These are phyloP conservation scores for Stephanodiscus triporus DNA, from an alignment of 108 stramenopile species.

Conservation along the genomic window DNA sequence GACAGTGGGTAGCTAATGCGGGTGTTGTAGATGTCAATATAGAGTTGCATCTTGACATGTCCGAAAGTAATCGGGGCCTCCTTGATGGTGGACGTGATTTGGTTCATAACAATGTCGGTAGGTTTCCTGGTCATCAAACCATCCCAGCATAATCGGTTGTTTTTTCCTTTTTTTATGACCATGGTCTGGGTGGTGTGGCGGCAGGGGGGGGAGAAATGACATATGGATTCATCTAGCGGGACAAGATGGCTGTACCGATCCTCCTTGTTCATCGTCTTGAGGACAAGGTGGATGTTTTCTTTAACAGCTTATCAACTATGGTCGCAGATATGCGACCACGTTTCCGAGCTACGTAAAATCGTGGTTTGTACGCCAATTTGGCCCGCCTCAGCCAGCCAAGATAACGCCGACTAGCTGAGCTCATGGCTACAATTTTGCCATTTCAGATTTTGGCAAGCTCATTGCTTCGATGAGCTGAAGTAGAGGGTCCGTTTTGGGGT, in stretches of 20 bases:
- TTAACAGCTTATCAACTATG: no score
- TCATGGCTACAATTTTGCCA: no score
- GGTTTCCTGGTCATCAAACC: neutral
- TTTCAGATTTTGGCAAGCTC: no score
- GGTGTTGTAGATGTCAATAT: neutral
- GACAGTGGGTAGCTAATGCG: slow-evolving; percentile 1
- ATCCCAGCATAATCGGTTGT: neutral
- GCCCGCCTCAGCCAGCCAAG: no score
- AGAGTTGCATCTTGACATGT: neutral
- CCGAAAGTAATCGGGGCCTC: slow-evolving; percentile 2
- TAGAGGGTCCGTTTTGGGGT: no score
- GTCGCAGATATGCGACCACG: no score
- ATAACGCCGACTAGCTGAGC: no score
- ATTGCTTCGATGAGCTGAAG: no score
- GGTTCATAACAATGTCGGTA: neutral
- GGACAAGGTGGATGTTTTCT: neutral
- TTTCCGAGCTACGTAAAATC: no score
- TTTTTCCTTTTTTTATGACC: neutral
- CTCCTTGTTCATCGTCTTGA: slow-evolving; percentile 2
- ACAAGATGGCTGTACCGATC: slow-evolving; percentile 5
- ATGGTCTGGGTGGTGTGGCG: slow-evolving; percentile 1
- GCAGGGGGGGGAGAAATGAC: neutral
- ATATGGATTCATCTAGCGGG: neutral
- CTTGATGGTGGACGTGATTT: neutral
- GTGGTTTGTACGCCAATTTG: no score